Evolutionary conservation across 805 yeast species (phyloP), one percentile per base, ranked within the genome.

Genomic region (Komagataella pastoris): DNA sequence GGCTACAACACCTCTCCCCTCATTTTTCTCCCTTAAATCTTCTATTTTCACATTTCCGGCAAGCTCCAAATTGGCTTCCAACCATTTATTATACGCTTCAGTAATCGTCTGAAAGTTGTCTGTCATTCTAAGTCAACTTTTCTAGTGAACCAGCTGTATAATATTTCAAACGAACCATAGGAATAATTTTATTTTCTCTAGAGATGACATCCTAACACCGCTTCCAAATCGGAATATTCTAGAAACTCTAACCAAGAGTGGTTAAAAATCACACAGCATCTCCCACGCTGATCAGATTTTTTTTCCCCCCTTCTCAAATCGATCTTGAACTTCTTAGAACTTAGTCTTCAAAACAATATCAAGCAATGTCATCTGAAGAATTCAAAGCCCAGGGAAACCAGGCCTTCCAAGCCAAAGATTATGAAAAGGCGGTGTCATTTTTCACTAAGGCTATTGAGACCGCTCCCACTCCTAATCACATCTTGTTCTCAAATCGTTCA

Each of bases 341-440:
- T 23, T 47, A 49, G 46, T 14, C 17, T 18, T 44, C 47, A 44
- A 19, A 7, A 17, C 21, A 44, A 17, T 44, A 10, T 44, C 18
- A 17, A 17, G 21, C 49, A 49, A 76, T 75, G 77, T 76, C 83
- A 30, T 82, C 88, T 47, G 90, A 83, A 55, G 89, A 83, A 65
- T 83, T 65, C 63, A 93, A 93, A 71, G 86, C 95, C 24, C 83
- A 88, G 68, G 99, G 99, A 60, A 93, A 93, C 72, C 85, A 88
- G 56, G 93, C 88, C 47, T 93, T 93, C 65, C 80, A 88, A 21
- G 87, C 89, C 51, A 91, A 93, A 68, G 88, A 91, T 52, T 93
- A 79, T 65, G 71, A 72, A 19, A 75, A 80, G 58, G 98, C 99
- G 46, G 79, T 85, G 53, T 95, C 85, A 43, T 68, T 72, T 51